Base-by-base conservation (phyloP, 2,329 filamentous ascomycete species). In the Ceratocystis papillata region DNA sequence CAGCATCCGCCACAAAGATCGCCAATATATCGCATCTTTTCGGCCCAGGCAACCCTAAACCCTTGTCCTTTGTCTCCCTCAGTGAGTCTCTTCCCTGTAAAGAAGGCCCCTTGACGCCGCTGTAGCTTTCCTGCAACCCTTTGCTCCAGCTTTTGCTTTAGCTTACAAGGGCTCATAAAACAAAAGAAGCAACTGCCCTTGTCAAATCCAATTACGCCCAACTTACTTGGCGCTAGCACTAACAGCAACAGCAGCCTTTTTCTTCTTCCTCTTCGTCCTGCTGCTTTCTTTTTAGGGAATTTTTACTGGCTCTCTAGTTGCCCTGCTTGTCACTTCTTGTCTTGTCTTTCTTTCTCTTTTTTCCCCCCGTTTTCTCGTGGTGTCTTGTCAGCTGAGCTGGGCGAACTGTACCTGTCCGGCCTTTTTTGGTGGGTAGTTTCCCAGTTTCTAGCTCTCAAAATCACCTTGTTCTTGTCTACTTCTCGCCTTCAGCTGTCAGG, bases 371-470 rank as follows among this genome's bases (percentile, higher is more conserved):
- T 59, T 59, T 7, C 17, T n/a, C 37, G 55, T 15, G 17, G 37
- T 15, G 37, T 41, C 25, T n/a, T 37, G 55, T 59, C 55, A 59
- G 25, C 55, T 37, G 55, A 33, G 55, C 55, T 59, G 55, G 37
- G 37, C 37, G 10, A 41, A 41, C 55, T 33, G 55, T 25, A n/a
- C 5, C 12, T 59, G 55, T 41, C 37, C 37, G 3, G 37, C 37
- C 55, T 59, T 33, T 25, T 59, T 59, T 59, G 55, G 55, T 25
- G 22, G 55, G 55, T 59, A 59, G 55, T 59, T 59, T 59, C 55
- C 25, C 20, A 59, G 55, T 59, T 59, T 59, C 55, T 30, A 37
- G 28, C 55, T 59, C 30, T 53, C 37, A 15, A 59, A 59, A 59
- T 30, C 55, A 37, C 55, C 28, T 30, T 59, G 55, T n/a, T 59